Conservation (phyloP, 2,329 filamentous ascomycete species). For the Leptographium galeiforme region DNA sequence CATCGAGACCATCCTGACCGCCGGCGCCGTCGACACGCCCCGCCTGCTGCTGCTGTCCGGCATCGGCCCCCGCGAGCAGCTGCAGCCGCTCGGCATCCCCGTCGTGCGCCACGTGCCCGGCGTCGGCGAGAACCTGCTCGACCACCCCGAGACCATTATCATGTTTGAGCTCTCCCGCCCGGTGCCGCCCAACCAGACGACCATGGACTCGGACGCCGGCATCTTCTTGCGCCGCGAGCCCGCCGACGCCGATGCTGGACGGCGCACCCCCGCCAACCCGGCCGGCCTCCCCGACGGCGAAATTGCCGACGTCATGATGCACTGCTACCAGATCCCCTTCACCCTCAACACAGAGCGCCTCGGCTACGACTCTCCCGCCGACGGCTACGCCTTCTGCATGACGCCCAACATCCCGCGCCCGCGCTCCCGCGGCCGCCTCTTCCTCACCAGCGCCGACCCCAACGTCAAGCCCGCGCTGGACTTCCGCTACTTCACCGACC, state of each 20-base stretch:
- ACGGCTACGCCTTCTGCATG: conserved; percentile 79
- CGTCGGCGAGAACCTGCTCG: conserved; percentile 47
- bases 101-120: conserved; percentile 44
- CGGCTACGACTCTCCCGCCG: conserved; percentile 43
- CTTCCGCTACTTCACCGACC: conserved; percentile 13
- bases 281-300: conserved; percentile 49
- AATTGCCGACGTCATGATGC: conserved; percentile 84
- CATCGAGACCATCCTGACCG: conserved; percentile 66
- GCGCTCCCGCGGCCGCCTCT: conserved; percentile 49
- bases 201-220: conserved; percentile 81
- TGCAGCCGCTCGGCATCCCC: conserved; percentile 37
- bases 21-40: conserved; percentile 71
- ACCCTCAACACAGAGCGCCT: conserved; percentile 72
- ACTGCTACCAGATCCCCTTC: conserved; percentile 93
- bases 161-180: conserved; percentile 70
- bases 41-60: conserved; percentile 48
- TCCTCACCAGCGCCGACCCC: conserved; percentile 12
- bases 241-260: conserved; percentile 52
- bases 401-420: conserved; percentile 82
- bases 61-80: conserved; percentile 39
- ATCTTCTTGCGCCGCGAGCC: conserved; percentile 74
- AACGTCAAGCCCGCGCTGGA: conserved; percentile 14
- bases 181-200: conserved; percentile 65
- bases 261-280: conserved; percentile 33
- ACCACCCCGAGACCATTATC: conserved; percentile 47